Evolutionary conservation across 1,284 basidiomycete species (phyloP).

Genomic region (Kalmanozyma brasiliensis): DNA sequence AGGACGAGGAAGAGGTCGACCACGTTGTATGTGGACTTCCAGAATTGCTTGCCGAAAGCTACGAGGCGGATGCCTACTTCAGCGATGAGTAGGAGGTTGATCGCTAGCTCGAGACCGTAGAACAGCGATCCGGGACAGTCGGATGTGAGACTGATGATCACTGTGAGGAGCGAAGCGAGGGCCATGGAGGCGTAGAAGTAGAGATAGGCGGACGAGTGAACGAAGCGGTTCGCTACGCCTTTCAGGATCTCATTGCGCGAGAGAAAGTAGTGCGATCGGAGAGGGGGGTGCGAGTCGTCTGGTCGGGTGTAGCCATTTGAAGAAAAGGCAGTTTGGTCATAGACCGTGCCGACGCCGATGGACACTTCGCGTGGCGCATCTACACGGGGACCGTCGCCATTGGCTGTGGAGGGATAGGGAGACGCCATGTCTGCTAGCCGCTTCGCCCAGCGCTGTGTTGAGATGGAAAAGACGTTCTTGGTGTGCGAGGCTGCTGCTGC

Average conservation of each 20-base stretch:
- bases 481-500: constrained; percentile 28
- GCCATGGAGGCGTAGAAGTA: constrained; percentile 67
- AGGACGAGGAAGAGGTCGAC: constrained; percentile 62
- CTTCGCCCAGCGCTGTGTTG: constrained; percentile 45
- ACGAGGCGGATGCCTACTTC: constrained; percentile 62
- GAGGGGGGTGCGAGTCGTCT: constrained; percentile 11
- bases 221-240: constrained; percentile 66
- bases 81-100: constrained; percentile 63
- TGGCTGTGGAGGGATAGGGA: constrained; percentile 20
- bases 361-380: constrained; percentile 20
- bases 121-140: constrained; percentile 64
- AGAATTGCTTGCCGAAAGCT: constrained; percentile 66
- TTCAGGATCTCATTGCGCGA: constrained; percentile 63
- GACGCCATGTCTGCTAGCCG: constrained; percentile 34
- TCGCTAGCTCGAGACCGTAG: constrained; percentile 61
- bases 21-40: constrained; percentile 66
- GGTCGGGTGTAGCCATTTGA: constrained; percentile 21
- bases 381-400: background rate
- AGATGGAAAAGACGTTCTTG: constrained; percentile 50
- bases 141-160: constrained; percentile 56
- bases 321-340: constrained; percentile 31
- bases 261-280: constrained; percentile 58
- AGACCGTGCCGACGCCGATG: constrained; percentile 41
- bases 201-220: constrained; percentile 64
- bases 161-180: constrained; percentile 59